Conservation (phyloP, 2,329 filamentous ascomycete species). For the Cladophialophora exuberans region DNA sequence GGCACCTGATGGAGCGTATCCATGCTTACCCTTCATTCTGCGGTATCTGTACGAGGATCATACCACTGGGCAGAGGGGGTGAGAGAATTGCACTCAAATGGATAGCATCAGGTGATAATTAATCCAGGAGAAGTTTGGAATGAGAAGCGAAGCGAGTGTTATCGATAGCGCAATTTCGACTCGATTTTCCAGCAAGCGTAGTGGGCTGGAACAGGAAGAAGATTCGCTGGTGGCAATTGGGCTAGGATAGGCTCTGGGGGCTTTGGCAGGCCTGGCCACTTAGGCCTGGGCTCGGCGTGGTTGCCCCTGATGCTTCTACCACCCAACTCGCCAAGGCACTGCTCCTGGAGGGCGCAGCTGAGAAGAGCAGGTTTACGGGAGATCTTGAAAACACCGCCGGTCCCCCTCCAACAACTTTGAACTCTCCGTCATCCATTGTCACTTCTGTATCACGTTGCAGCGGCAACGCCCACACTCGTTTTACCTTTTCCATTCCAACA, state of each 20-base stretch:
- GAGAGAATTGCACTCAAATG: not conserved
- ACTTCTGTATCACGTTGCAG: slow-evolving; percentile 7
- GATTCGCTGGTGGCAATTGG: slow-evolving; percentile 1
- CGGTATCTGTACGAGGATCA: not conserved
- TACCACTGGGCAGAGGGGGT: slow-evolving; percentile 4
- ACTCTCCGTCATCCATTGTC: slow-evolving; percentile 1
- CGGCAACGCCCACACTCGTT: slow-evolving; percentile 11
- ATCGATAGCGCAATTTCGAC: slow-evolving; percentile 24
- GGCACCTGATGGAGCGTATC: too few species aligned
- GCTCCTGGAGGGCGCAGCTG: slow-evolving; percentile 5
- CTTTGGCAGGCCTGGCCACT: not conserved
- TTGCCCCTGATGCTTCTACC: slow-evolving; percentile 16
- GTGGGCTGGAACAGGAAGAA: not conserved
- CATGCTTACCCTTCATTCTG: not conserved
- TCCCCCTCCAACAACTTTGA: slow-evolving; percentile 2
- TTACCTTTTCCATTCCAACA: not conserved
- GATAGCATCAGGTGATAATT: slow-evolving; percentile 15
- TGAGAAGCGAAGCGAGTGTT: not conserved
- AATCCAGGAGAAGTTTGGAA: not conserved
- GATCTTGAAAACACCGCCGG: slow-evolving; percentile 10
- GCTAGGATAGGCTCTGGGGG: not conserved
- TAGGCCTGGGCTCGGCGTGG: slow-evolving; percentile 6
- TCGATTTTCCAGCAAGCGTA: slow-evolving; percentile 4
- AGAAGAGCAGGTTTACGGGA: not conserved
- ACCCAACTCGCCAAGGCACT: not conserved